These are phyloP conservation scores for Colletotrichum sp. DNA, from an alignment of 2,329 filamentous ascomycete genomes.

Conservation along the genomic window DNA sequence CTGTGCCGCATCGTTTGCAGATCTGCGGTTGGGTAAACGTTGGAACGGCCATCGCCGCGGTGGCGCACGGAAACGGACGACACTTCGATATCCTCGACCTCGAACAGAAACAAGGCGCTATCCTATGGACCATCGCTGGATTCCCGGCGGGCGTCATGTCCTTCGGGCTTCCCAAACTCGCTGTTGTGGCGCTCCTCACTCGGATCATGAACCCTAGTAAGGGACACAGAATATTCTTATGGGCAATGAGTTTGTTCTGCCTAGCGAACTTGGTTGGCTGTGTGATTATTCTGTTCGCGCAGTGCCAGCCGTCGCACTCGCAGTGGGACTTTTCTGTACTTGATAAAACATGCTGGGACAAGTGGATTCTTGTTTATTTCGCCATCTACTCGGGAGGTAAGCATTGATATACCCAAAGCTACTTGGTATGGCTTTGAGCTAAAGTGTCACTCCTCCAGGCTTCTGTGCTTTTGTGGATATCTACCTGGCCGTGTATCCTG, in stretches of 20 bases:
- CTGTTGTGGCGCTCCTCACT: conserved; percentile 41
- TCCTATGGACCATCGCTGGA: conserved; percentile 39
- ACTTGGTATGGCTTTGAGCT: not conserved
- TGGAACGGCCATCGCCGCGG: conserved; percentile 35
- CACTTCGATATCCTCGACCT: conserved; percentile 36
- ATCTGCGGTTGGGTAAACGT: conserved; percentile 37
- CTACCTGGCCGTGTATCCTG: conserved; percentile 47
- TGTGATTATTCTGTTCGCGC: conserved; percentile 44
- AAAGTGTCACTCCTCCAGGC: conserved; percentile 15
- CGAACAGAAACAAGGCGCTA: conserved; percentile 31
- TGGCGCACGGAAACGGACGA: conserved; percentile 41
- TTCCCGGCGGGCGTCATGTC: conserved; percentile 42
- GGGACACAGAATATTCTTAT: conserved; percentile 38
- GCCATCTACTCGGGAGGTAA: conserved; percentile 43
- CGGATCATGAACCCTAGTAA: conserved; percentile 40
- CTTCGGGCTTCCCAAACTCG: conserved; percentile 46
- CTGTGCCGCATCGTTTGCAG: conserved; percentile 20
- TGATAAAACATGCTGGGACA: conserved; percentile 36
- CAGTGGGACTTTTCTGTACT: conserved; percentile 41
- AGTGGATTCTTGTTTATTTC: conserved; percentile 40
- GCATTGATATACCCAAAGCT: not conserved
- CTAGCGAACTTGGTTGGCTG: conserved; percentile 35
- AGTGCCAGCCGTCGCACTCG: conserved; percentile 42
- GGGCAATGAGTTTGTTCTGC: conserved; percentile 35
- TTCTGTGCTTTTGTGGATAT: conserved; percentile 42